Evolutionary conservation across 495 filamentous ascomycete genomes (phyloP).

Genomic region (Aspergillus hancockii): DNA sequence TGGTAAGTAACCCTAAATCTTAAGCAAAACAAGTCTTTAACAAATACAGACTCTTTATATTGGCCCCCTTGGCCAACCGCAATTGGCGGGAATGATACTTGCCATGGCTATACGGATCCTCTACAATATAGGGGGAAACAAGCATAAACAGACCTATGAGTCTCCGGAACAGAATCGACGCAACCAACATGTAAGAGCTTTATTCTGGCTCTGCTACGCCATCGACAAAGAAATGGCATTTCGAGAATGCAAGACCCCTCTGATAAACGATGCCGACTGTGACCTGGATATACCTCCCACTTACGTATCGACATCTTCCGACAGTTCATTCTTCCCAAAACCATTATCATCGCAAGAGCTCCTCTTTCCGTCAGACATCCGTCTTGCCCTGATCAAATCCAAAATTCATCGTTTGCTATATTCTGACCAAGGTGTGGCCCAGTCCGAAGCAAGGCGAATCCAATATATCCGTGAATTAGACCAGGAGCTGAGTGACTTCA

Average conservation of each 20-base stretch:
- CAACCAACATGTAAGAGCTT: slow-evolving; percentile 27
- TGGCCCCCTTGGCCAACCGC: slow-evolving; percentile 24
- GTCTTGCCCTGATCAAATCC: slow-evolving; percentile 34
- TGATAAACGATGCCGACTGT: slow-evolving; percentile 34
- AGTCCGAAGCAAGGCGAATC: slow-evolving; percentile 24
- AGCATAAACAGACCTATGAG: slow-evolving; percentile 1
- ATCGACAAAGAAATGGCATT: slow-evolving; percentile 38
- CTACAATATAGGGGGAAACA: slow-evolving; percentile 25
- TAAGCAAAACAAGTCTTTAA: background rate
- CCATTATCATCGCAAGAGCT: slow-evolving; percentile 26
- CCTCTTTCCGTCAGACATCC: slow-evolving; percentile 32
- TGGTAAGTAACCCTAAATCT: slow-evolving; percentile 19
- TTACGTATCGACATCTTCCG: slow-evolving; percentile 23
- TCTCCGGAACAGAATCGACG: slow-evolving; percentile 8
- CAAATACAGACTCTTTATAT: slow-evolving; percentile 23
- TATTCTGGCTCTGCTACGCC: slow-evolving; percentile 41
- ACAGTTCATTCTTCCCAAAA: slow-evolving; percentile 24
- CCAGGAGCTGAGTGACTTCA: slow-evolving; percentile 28
- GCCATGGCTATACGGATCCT: slow-evolving; percentile 25
- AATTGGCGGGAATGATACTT: slow-evolving; percentile 23
- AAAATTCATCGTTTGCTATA: slow-evolving; percentile 29
- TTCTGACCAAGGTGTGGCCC: slow-evolving; percentile 16
- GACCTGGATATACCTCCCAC: slow-evolving; percentile 30
- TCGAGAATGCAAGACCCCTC: slow-evolving; percentile 28
- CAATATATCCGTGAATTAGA: slow-evolving; percentile 33